Evolutionary conservation across 2,329 filamentous ascomycete species (phyloP), one percentile per base, ranked within the genome.

Genomic region (Graphilbum fragrans): DNA sequence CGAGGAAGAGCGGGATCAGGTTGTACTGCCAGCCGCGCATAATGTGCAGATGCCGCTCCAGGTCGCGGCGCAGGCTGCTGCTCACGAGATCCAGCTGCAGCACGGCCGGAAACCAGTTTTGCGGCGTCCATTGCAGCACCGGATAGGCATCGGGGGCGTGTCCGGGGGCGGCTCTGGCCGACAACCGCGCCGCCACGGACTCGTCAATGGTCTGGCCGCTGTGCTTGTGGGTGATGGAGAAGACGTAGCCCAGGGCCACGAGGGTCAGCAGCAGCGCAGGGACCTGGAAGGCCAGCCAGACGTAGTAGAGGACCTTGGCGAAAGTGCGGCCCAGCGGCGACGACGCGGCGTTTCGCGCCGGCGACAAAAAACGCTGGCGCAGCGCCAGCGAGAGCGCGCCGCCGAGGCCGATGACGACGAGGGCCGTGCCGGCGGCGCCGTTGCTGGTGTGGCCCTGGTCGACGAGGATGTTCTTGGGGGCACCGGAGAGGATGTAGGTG

Each of bases 361-460:
- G 7, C 20, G 20, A 20, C 20, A 18, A 9, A 2, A 5, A 34
- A 36, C 19, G 38, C 12, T 12, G 16, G 19, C 48, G 47, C 8
- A 29, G 37, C 31, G 40, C 44, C 17, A 65, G 50, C 1, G 53
- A 52, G 10, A 61, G 17, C 16, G 54, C 43, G 20, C 61, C 60
- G 10, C 52, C 54, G n/a, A 57, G 39, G 5, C 55, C 56, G 38
- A 62, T 51, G 2, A 62, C 41, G 2, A 63, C 48, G 23, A 64
- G 49, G 1, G 55, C 59, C 2, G 58, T 61, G 5, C 58, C 60
- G 9, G 57, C 58, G 2, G 66, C 65, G 22, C 56, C 59, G 32
- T 66, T 63, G 40, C 57, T 58, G 21, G 63, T 63, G 44, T 67
- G 56, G 14, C 64, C 63, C 35, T 63, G 60, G 45, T 64, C 51